These are phyloP conservation scores for Graphilbum fragrans DNA, from an alignment of 2,329 filamentous ascomycete genomes.

Conservation along the genomic window DNA sequence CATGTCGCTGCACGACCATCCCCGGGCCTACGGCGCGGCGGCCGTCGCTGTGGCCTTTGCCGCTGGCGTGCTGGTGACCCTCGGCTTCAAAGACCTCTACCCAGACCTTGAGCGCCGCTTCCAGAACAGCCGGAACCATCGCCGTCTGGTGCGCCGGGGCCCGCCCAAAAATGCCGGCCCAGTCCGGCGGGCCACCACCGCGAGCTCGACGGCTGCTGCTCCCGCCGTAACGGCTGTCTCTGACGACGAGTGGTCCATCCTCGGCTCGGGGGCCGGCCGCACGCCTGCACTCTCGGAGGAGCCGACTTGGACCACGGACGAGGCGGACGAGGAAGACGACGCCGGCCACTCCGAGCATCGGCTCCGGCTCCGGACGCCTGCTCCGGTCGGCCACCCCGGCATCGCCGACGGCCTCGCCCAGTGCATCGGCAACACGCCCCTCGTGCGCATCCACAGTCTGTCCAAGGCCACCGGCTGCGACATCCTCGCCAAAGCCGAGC, in stretches of 20 bases:
- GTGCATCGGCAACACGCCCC: slow-evolving; percentile 85
- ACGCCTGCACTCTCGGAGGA: too few relatives aligned
- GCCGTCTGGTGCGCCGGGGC: slow-evolving; percentile 3
- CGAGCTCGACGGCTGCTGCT: slow-evolving; percentile 12
- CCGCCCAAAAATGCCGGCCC: too few relatives aligned
- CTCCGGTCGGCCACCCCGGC: slow-evolving; percentile 1
- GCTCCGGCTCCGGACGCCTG: background rate
- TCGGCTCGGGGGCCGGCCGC: slow-evolving; percentile 2
- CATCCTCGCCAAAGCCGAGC: slow-evolving; percentile 91
- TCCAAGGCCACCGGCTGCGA: slow-evolving; percentile 78
- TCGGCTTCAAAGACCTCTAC: slow-evolving; percentile 71
- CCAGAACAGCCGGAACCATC: slow-evolving; percentile 20
- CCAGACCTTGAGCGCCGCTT: slow-evolving; percentile 59
- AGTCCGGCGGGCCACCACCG: too few relatives aligned
- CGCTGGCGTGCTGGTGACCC: slow-evolving; percentile 62
- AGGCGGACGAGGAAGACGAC: background rate
- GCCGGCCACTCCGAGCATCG: too few relatives aligned
- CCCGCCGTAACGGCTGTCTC: too few relatives aligned
- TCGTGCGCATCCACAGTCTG: slow-evolving; percentile 75
- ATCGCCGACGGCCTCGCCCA: slow-evolving; percentile 76
- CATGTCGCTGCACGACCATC: slow-evolving; percentile 51
- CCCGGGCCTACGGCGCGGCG: slow-evolving; percentile 49
- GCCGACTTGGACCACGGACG: background rate
- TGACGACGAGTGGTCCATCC: slow-evolving; percentile 6
- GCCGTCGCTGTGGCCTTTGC: slow-evolving; percentile 64